Conservation (phyloP, 2,329 filamentous ascomycete species). For the Tolypocladium sp. region DNA sequence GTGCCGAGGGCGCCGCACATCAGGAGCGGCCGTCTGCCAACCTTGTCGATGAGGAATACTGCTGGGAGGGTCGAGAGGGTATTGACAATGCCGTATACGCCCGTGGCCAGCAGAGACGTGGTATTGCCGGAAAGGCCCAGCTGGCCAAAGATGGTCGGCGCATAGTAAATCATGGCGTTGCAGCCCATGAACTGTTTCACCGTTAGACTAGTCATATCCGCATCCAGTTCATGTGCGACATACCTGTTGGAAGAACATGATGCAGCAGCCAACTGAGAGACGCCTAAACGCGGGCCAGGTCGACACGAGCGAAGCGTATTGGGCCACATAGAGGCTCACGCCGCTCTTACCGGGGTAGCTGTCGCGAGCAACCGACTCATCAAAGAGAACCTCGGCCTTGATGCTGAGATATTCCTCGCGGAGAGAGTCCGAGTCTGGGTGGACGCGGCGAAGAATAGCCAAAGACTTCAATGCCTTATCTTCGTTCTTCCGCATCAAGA, state of each 20-base stretch:
- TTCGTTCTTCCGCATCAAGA: conserved; percentile 20
- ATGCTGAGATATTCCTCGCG: conserved; percentile 24
- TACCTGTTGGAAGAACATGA: conserved; percentile 49
- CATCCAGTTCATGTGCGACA: conserved; percentile 22
- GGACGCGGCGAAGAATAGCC: conserved; percentile 21
- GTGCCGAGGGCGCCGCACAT: conserved; percentile 56
- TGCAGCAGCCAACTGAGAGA: conserved; percentile 41
- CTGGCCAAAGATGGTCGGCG: conserved; percentile 33
- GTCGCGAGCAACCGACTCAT: conserved; percentile 17
- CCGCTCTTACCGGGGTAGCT: conserved; percentile 20
- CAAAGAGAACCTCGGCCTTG: conserved; percentile 27
- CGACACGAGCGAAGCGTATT: conserved; percentile 20
- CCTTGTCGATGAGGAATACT: conserved; percentile 41
- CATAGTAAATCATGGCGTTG: conserved; percentile 40
- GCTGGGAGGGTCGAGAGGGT: conserved; percentile 32
- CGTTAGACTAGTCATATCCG: too few species aligned
- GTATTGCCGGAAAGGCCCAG: conserved; percentile 33
- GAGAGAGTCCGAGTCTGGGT: conserved; percentile 18
- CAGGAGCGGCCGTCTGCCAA: conserved; percentile 54
- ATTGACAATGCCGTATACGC: conserved; percentile 48
- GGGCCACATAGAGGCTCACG: conserved; percentile 17
- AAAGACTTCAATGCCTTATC: conserved; percentile 20
- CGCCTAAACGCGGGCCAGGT: conserved; percentile 26
- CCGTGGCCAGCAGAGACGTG: conserved; percentile 42
- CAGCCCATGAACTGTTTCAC: conserved; percentile 34